A percentile compares a stretch with the other conserved stretches of the same genome.
phyloP scores from a whole-genome alignment of 306 rosid genomes.

The Spatholobus suberectus region DNA sequence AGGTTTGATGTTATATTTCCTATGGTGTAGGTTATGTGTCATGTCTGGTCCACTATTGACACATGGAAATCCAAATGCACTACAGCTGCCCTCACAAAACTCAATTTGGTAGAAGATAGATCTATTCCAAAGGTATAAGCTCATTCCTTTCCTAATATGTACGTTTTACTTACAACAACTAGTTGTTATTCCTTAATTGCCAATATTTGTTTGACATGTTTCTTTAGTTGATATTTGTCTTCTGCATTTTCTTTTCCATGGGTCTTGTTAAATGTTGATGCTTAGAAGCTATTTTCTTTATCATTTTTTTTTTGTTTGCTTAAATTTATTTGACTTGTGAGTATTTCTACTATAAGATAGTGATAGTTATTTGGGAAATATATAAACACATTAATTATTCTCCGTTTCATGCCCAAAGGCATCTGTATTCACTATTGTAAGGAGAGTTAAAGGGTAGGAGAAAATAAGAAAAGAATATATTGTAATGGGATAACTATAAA shows the following conservation, averaged over 20 bases:
- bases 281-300: neutral
- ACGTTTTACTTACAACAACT: conserved; percentile 34
- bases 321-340: conserved; percentile 18
- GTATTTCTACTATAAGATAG: conserved; percentile 16
- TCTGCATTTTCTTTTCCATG: conserved; percentile 16
- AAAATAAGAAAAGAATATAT: too few species aligned
- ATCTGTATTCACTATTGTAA: neutral
- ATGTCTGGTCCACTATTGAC: conserved; percentile 51
- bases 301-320: conserved; percentile 9
- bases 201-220: conserved; percentile 25
- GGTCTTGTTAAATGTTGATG: conserved; percentile 39
- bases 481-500: too few species aligned
- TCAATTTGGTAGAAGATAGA: conserved; percentile 61
- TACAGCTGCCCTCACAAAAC: conserved; percentile 62
- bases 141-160: conserved; percentile 45
- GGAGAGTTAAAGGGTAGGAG: neutral
- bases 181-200: conserved; percentile 21
- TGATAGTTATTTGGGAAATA: conserved; percentile 14
- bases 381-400: neutral
- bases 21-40: conserved; percentile 58
- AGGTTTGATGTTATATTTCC: conserved; percentile 27
- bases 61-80: conserved; percentile 45
- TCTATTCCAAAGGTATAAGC: conserved; percentile 65
- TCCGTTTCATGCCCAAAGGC: neutral
- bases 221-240: conserved; percentile 15